Evolutionary conservation across 1,284 basidiomycete species (phyloP), one percentile per base, ranked within the genome.

Genomic region (Mycena sp.): DNA sequence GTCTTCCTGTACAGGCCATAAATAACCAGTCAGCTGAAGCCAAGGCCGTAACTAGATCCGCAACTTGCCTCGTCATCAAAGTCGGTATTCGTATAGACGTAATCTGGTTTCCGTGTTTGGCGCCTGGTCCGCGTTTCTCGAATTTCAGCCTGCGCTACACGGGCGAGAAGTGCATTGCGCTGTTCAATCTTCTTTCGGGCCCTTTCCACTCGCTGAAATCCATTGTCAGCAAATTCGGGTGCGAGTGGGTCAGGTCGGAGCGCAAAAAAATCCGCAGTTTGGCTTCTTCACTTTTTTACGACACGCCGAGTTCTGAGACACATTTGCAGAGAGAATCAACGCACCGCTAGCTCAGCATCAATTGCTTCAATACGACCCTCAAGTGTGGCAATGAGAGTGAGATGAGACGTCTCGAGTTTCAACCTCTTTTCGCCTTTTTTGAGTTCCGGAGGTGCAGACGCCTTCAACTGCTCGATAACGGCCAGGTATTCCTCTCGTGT

Each of bases 111-210:
- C 52, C 84, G 84, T 9, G 88, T 86, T 76, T 86, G 85, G 55
- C 89, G 82, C 64, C 87, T 83, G 30, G 92, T 93, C 64, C 92
- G 83, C 28, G 91, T 93, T 74, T 89, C 85, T 63, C 92, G 85
- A 63, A 92, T 77, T 74, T 93, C 91, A 46, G 89, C 87, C 71
- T 92, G 90, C 6, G 88, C 90, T 69, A 14, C 58, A 41, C 65
- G 65, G 49, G 62, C 58, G 11, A 67, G 38, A 23, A 35, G 35
- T 28, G 87, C 73, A 50, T 86, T 82, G 60, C 83, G 84, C 73
- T 91, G 87, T 72, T 92, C 88, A 54, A 90, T 81, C 76, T 88
- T 90, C 76, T 83, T 86, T 62, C 86, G 83, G 12, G 81, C 85
- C 71, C 83, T 87, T 72, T 87, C 85, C 45, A 92, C 84, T 61